Base-by-base conservation (phyloP, 2,329 filamentous ascomycete genomes). In the Ceratocystis papillata region DNA sequence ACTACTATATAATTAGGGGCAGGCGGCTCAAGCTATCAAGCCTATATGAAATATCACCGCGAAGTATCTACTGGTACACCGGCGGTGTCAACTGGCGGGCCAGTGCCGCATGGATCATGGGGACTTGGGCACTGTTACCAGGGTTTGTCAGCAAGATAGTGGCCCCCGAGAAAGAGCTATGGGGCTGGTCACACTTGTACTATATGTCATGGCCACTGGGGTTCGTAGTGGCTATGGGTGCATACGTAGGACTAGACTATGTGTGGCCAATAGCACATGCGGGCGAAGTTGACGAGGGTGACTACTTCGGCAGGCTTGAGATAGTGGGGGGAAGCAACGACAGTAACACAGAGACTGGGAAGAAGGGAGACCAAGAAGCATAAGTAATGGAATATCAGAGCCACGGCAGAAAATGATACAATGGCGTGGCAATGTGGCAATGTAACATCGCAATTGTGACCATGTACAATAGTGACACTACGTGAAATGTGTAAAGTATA, bases 51-150 rank as follows among this genome's bases (percentile, higher is more conserved):
- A 68, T 67, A 4, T 70, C 71, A 1, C 75, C 74, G 6, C 69
- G 72, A 33, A 76, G 77, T 60, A 75, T 75, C 57, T 78, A 78
- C 69, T 78, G 76, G 76, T 78, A 75, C 65, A 74, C 66, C 1
- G 68, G 67, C 15, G 76, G 76, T 1, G 37, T 75, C 10, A 78
- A 78, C 64, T 77, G 75, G 75, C 72, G 76, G 2, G 76, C 77
- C 1, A 71, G 73, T 0, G 70, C 74, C n/a, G 74, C 76, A 75
- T 79, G 77, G 77, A 65, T 74, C 22, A 69, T 74, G 20, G 77
- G 77, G 2, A 73, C 76, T 3, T 72, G 70, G 0, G 77, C 78
- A 0, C 73, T 73, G 3, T 68, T 79, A 64, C 77, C 78, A 0
- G 78, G 78, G 5, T 79, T 79, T 67, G 70, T 78, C 3, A 8